Evolutionary conservation across 805 yeast species (phyloP).

Genomic region (Grigorovia transvaalensis): DNA sequence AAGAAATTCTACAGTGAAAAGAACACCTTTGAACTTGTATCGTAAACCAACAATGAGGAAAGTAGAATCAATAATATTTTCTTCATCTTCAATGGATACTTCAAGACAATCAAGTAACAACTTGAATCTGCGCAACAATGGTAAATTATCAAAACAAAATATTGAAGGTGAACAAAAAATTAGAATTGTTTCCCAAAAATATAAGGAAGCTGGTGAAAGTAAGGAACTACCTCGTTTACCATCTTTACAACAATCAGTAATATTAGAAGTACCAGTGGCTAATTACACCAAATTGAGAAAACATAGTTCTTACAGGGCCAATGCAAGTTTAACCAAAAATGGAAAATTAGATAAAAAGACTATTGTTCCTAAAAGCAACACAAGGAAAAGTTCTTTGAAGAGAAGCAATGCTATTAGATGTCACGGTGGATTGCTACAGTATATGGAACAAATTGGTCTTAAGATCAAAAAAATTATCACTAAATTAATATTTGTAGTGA

Average conservation of each 20-base stretch:
- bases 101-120: neutral
- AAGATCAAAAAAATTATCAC: constrained; percentile 13
- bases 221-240: neutral
- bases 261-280: neutral
- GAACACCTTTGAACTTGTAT: constrained; percentile 3
- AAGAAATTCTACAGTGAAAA: constrained; percentile 13
- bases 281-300: neutral
- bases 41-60: constrained; percentile 14
- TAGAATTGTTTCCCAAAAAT: neutral
- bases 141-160: neutral
- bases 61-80: constrained; percentile 4
- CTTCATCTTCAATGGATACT: neutral
- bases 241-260: neutral
- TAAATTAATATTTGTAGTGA: constrained; percentile 21
- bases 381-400: constrained; percentile 6
- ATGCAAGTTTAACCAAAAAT: neutral
- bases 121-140: neutral
- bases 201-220: neutral
- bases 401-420: constrained; percentile 30
- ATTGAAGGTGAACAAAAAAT: neutral
- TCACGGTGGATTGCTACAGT: constrained; percentile 31
- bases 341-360: neutral
- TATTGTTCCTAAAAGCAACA: neutral
- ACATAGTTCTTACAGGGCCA: neutral
- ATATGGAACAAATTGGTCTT: constrained; percentile 20